A percentile compares a stretch with the other conserved stretches of the same genome.
Conservation (phyloP, 2,329 filamentous ascomycete species). For the Setomelanomma holmii region DNA sequence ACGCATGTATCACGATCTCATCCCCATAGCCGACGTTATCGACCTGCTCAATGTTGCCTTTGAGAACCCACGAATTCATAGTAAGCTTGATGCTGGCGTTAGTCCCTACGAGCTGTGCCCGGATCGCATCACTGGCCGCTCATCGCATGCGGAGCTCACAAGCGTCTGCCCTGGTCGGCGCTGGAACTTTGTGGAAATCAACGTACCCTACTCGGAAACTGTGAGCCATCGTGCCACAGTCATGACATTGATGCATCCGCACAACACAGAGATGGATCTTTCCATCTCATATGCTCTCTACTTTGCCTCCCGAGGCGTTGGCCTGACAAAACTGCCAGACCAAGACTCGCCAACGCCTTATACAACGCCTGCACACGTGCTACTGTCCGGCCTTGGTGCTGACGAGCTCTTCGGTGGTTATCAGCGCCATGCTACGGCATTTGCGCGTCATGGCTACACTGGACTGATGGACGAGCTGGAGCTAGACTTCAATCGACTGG, state of each 20-base stretch:
- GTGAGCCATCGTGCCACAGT: constrained; percentile 72
- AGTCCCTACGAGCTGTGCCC: constrained; percentile 81
- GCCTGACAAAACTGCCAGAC: constrained; percentile 50
- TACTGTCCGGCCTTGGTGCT: constrained; percentile 91
- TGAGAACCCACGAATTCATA: constrained; percentile 79
- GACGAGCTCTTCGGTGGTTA: constrained; percentile 98
- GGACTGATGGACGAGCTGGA: constrained; percentile 82
- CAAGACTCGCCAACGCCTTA: constrained; percentile 54
- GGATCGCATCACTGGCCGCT: constrained; percentile 85
- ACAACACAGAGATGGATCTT: constrained; percentile 98
- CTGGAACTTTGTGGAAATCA: constrained; percentile 87
- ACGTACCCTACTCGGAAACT: constrained; percentile 82
- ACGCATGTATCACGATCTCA: constrained; percentile 76
- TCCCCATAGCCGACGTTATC: constrained; percentile 72
- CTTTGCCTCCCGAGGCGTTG: constrained; percentile 83
- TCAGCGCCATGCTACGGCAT: constrained; percentile 80
- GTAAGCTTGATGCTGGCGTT: constrained; percentile 33
- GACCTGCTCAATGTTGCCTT: constrained; percentile 97
- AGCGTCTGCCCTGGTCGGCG: constrained; percentile 70
- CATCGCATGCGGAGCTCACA: constrained; percentile 77
- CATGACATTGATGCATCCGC: constrained; percentile 82
- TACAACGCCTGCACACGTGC: constrained; percentile 75
- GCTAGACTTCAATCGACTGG: constrained; percentile 83
- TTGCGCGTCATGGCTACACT: constrained; percentile 69
- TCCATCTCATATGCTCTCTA: constrained; percentile 95